Evolutionary conservation across 129 eudicot genomes (phyloP).

Genomic region (Cynara cardunculus): DNA sequence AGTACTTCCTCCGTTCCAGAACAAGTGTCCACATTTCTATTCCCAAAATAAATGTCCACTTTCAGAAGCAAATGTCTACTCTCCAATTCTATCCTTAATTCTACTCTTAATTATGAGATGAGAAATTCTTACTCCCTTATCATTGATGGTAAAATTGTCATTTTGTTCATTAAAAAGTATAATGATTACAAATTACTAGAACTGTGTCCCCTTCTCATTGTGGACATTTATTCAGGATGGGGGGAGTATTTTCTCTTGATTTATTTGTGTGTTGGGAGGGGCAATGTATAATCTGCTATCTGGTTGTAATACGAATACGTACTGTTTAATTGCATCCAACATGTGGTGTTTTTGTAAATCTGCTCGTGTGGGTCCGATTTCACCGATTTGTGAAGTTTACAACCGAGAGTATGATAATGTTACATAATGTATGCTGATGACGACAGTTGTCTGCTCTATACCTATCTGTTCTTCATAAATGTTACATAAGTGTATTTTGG

Average conservation of each 20-base stretch:
- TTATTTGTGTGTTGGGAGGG: neutral
- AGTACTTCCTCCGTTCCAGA: neutral
- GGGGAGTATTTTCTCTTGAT: neutral
- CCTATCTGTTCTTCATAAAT: no score
- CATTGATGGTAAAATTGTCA: neutral
- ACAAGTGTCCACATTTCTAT: neutral
- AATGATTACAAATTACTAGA: neutral
- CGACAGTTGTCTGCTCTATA: no score
- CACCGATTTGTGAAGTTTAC: neutral
- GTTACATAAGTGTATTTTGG: neutral
- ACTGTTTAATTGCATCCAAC: neutral
- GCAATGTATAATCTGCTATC: neutral
- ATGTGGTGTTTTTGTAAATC: neutral
- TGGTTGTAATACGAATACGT: neutral
- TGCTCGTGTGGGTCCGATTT: neutral
- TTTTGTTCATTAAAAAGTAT: neutral
- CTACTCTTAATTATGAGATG: neutral
- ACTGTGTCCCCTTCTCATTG: neutral
- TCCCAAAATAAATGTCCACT: neutral
- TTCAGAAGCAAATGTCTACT: neutral
- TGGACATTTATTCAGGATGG: neutral
- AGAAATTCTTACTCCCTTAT: neutral
- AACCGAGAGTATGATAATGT: neutral
- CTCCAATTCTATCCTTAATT: neutral
- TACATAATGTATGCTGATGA: no score